Base-by-base conservation (phyloP, 805 yeast species). In the Cyberlindnera lachancei region DNA sequence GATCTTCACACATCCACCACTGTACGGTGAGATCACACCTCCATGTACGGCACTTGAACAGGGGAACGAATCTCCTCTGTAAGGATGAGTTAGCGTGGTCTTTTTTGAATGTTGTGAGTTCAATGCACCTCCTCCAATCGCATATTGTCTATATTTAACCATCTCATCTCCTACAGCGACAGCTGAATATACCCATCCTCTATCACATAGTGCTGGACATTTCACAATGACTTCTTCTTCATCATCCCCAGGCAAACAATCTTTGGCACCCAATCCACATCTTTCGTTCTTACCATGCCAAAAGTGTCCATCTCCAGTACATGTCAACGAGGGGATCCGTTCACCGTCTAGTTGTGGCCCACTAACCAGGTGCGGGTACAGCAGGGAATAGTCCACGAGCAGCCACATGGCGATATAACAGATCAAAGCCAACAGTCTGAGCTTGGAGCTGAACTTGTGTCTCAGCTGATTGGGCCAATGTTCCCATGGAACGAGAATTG, bases 11-110 rank as follows among this genome's bases (percentile, higher is more conserved):
- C 90, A 80, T 0, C 95, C 96, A 3, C 97, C 97, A 36, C 60
- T 61, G 18, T 66, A 48, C 11, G 90, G 79, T 0, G 92, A 79
- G 1, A 87, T 59, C 0, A 78, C 55, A 2, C 96, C 96, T 3
- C 88, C 76, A 55, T 88, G 96, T 4, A 83, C 73, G 0, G 92
- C 96, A 3, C 96, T 81, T 0, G 87, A 90, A 53, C 97, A 88
- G 0, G 90, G 79, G 46, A 66, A 87, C 1, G 95, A 84, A 57
- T 88, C 97, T 0, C 85, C 88, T 41, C 97, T 64, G 50, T 86
- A 88, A 1, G 88, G 87, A 17, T 58, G 45, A 0, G 84, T 61
- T 7, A 77, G 38, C 1, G 36, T 25, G n/a, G n/a, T n/a, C n/a
- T n/a, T n/a, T n/a, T n/a, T n/a, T 2, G 48, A 56, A 12, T 42